These are phyloP conservation scores for Neodidymelliopsis sp. DNA, from an alignment of 2,329 filamentous ascomycete genomes.

Conservation along the genomic window DNA sequence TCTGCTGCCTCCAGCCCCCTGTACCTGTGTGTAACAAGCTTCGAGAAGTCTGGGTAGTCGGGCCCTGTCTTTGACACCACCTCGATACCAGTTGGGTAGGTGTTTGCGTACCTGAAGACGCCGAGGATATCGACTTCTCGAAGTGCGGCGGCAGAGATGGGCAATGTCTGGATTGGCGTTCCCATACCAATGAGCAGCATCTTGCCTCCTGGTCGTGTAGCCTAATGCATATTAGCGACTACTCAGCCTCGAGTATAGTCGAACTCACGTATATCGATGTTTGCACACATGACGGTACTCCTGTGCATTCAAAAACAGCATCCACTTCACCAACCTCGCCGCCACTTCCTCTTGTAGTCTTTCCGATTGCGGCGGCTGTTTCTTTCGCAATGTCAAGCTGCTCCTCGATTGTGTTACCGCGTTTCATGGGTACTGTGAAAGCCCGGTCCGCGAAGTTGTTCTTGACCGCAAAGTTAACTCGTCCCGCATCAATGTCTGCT, in stretches of 20 bases:
- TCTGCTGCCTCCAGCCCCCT: conserved; percentile 68
- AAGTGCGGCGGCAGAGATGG: conserved; percentile 74
- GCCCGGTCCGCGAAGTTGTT: conserved; percentile 58
- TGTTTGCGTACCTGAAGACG: conserved; percentile 80
- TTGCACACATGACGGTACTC: conserved; percentile 77
- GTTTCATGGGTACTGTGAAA: conserved; percentile 56
- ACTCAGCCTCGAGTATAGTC: neutral
- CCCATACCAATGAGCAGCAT: conserved; percentile 83
- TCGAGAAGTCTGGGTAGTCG: conserved; percentile 68
- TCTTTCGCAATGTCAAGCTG: conserved; percentile 60
- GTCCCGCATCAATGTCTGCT: conserved; percentile 66
- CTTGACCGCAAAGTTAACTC: conserved; percentile 63
- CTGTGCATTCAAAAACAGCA: conserved; percentile 78
- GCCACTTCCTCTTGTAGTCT: conserved; percentile 44
- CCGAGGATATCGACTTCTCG: conserved; percentile 81
- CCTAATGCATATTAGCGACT: conserved; percentile 37
- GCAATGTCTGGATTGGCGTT: conserved; percentile 76
- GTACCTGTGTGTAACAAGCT: conserved; percentile 77
- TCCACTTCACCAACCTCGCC: conserved; percentile 64
- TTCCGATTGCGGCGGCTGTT: conserved; percentile 53
- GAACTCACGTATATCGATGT: conserved; percentile 70
- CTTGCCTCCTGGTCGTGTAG: conserved; percentile 73
- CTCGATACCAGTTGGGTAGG: conserved; percentile 74
- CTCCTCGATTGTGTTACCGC: conserved; percentile 62
- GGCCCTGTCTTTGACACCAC: conserved; percentile 58